Evolutionary conservation across 768 basidiomycete species (phyloP).

Genomic region (Tricholoma saponaceum): DNA sequence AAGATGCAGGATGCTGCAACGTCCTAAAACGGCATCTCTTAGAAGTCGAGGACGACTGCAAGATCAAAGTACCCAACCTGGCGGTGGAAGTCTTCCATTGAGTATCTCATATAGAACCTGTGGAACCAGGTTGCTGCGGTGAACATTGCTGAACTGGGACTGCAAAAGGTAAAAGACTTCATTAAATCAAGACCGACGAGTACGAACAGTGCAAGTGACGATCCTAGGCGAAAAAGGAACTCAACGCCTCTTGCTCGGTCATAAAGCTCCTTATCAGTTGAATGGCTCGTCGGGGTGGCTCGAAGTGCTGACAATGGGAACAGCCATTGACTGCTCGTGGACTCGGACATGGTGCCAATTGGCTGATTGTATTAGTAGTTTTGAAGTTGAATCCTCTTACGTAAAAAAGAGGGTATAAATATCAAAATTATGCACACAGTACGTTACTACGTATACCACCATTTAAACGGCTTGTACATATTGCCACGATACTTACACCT

Average conservation of each 20-base stretch:
- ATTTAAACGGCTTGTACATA: no score
- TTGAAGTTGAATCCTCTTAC: no score
- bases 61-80: conserved; percentile 46
- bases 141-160: conserved; percentile 77
- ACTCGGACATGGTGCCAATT: not conserved
- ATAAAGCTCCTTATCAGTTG: conserved; percentile 69
- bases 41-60: conserved; percentile 5
- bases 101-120: conserved; percentile 85
- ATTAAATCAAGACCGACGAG: conserved; percentile 10
- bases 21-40: conserved; percentile 42
- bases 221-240: conserved; percentile 79
- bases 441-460: no score
- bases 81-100: conserved; percentile 77
- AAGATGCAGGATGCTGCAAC: conserved; percentile 86
- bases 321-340: conserved; percentile 58
- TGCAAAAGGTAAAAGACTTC: conserved; percentile 24
- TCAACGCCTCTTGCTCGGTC: conserved; percentile 81
- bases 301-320: conserved; percentile 59
- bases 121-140: conserved; percentile 91
- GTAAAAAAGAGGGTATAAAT: no score
- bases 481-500: no score
- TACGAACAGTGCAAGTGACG: conserved; percentile 72
- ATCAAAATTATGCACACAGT: no score
- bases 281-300: conserved; percentile 52
- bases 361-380: no score